phyloP scores from a whole-genome alignment of 2,329 filamentous ascomycete genomes.

The Aspergillus sp. region DNA sequence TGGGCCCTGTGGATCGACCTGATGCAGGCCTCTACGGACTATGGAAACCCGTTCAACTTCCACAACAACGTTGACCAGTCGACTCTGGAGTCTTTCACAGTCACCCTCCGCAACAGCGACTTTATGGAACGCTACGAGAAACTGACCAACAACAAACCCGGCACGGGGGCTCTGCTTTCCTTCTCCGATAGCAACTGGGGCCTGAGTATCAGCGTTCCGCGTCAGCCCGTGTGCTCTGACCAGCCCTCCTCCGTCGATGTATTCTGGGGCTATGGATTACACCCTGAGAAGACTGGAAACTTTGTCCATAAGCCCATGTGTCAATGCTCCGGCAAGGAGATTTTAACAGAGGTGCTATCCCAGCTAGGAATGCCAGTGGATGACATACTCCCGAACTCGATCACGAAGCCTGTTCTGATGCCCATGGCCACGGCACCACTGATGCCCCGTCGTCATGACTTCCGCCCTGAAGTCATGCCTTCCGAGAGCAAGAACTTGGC shows the following conservation, averaged over 20 bases:
- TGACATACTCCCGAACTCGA: slow-evolving; percentile 28
- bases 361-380: slow-evolving; percentile 38
- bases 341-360: slow-evolving; percentile 39
- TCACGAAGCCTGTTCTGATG: slow-evolving; percentile 43
- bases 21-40: slow-evolving; percentile 33
- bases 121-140: slow-evolving; percentile 28
- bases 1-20: slow-evolving; percentile 44
- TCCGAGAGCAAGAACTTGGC: slow-evolving; percentile 40
- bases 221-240: slow-evolving; percentile 45
- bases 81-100: slow-evolving; percentile 43
- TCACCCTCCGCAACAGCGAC: slow-evolving; percentile 35
- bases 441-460: slow-evolving; percentile 34
- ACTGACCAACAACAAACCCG: slow-evolving; percentile 36
- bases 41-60: slow-evolving; percentile 41
- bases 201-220: slow-evolving; percentile 43
- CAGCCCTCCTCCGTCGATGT: slow-evolving; percentile 38
- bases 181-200: slow-evolving; percentile 44
- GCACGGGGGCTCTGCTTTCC: slow-evolving; percentile 36
- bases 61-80: slow-evolving; percentile 33
- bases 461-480: slow-evolving; percentile 43
- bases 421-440: slow-evolving; percentile 44
- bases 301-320: slow-evolving; percentile 44
- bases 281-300: slow-evolving; percentile 36
- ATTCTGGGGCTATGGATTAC: slow-evolving; percentile 45
- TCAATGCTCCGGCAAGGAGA: slow-evolving; percentile 43